Base-by-base conservation (phyloP, 805 yeast species). In the Candida xiaguanensis region DNA sequence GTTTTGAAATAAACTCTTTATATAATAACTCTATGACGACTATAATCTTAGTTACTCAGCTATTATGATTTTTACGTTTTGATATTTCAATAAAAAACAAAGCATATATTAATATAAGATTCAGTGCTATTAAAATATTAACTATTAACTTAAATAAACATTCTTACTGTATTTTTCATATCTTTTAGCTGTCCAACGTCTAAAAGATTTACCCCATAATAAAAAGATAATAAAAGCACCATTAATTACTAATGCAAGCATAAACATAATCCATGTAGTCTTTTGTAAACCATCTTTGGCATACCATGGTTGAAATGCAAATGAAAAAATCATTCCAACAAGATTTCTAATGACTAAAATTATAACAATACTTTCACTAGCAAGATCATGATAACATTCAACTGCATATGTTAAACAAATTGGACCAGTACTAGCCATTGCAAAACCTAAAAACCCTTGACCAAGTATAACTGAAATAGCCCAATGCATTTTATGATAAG, bases 291-390 rank as follows among this genome's bases (percentile, higher is more conserved):
- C 77, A 41, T 55, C 50, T 4, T 47, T 47, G 32, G 56, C 61
- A 29, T 71, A 53, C 76, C 77, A 72, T 12, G 73, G 70, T 38
- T 65, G 67, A 39, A 71, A 61, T 1, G 68, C 75, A 49, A 70
- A 72, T 1, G 75, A 67, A 43, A 71, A 72, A 3, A 60, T 69
- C 56, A 61, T 63, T 11, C 77, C 77, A 39, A 58, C 62, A 50
- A 59, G 41, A 40, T 63, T 63, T 46, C 67, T 49, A 8, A 62
- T 44, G 28, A 63, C 59, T 31, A 63, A 49, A 50, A 61, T 56
- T 32, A 63, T 47, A 14, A 63, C 70, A 51, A 64, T 47, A 12
- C 65, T 57, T 44, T 73, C 77, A 39, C 71, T 62, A 7, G 69
- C 70, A 52, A 72, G 53, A 4, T 60, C 58, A 11, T 67, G 72